Percentiles rank a stretch among this genome's conserved stretches.
Evolutionary conservation across 2,329 filamentous ascomycete genomes (phyloP).

Genomic region (Fusarium metavorans): DNA sequence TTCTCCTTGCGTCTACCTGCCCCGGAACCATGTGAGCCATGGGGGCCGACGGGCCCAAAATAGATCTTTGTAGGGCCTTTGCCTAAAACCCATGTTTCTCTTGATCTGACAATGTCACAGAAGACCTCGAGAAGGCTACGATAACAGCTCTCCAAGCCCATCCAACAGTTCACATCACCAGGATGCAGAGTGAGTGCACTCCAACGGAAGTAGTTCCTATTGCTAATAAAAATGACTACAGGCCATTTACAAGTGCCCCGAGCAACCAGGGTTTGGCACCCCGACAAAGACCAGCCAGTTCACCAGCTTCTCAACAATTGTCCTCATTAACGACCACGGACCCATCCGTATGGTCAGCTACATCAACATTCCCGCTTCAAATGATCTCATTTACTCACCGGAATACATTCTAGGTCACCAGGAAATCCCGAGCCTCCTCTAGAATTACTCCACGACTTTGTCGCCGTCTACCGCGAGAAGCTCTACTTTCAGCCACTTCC

Average conservation of each 20-base stretch:
- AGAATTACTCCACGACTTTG: slow-evolving; percentile 18
- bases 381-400: neutral
- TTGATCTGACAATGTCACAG: neutral
- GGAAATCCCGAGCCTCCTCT: slow-evolving; percentile 26
- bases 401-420: slow-evolving; percentile 6
- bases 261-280: neutral
- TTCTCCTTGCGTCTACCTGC: slow-evolving; percentile 37
- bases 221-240: neutral
- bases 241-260: neutral
- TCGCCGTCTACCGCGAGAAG: slow-evolving; percentile 27
- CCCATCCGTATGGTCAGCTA: slow-evolving; percentile 6
- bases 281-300: neutral
- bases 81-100: neutral
- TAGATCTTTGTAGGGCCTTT: slow-evolving; percentile 3
- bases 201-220: neutral
- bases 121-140: neutral
- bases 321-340: slow-evolving; percentile 14
- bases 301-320: slow-evolving; percentile 6
- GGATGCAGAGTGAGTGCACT: slow-evolving; percentile 1
- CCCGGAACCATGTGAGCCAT: slow-evolving; percentile 15
- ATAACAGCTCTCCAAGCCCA: neutral
- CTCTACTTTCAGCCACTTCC: slow-evolving; percentile 35
- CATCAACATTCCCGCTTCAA: accelerated
- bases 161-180: slow-evolving; percentile 1
- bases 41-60: neutral